Base-by-base conservation (phyloP, 73 alveolate genomes). In the Paramecium sexaurelia region DNA sequence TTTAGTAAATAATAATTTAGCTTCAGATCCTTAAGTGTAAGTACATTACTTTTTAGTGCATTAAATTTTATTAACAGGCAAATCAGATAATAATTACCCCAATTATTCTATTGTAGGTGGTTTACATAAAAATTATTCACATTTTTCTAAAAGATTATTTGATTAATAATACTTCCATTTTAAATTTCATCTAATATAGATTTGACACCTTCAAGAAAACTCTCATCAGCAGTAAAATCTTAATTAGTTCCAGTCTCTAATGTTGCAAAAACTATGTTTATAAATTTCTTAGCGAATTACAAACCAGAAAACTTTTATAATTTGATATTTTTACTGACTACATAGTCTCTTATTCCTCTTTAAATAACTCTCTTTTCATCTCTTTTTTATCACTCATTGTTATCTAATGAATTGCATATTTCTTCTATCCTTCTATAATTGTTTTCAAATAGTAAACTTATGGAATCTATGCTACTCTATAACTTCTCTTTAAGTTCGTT, bases 401-500 rank as follows among this genome's bases (percentile, higher is more conserved):
- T 22, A 78, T 78, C 20, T 78, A 78, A 78, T 78, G 90, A 78
- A 78, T 78, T 8, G 90, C 90, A 41, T 78, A 78, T 78, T 78
- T 71, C 24, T 71, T 20, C 57, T 71, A 3, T 29, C 75, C 90
- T 36, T 78, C 73, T 24, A 78, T 45, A 15, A 7, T 61, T 29
- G 90, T 78, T 45, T 45, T 39, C 24, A 78, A 43, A 33, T 78
- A 78, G 29, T 17, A 37, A 5, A 78, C 43, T 35, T 43, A 27
- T 0, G 90, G 90, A 19, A 78, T 32, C 29, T 40, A 17, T n/a
- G 43, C 71, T 7, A 17, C 40, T 43, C 19, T 24, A 78, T 32
- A 29, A 20, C 27, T 45, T 40, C 90, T 37, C 36, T 37, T 37
- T 47, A 78, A 78, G 6, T 8, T 24, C 22, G 90, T 78, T 27